Evolutionary conservation across 2,329 filamentous ascomycete genomes (phyloP).

Genomic region (Bipolaris bicolor): DNA sequence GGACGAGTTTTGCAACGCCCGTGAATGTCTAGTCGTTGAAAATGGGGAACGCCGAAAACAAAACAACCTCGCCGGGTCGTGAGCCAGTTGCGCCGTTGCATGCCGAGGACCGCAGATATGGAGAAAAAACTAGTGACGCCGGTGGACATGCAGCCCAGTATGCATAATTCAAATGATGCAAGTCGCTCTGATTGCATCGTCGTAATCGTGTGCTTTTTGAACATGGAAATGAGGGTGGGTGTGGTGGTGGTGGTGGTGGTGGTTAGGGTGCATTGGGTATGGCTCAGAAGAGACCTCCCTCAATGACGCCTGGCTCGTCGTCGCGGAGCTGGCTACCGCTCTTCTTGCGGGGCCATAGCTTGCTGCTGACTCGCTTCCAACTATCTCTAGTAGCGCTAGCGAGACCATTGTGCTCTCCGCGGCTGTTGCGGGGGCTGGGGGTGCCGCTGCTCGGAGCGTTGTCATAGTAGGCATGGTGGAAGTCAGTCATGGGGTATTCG

Average conservation of each 20-base stretch:
- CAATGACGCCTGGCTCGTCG: slow-evolving; percentile 45
- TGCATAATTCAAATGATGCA: slow-evolving; percentile 39
- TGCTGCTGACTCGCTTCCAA: slow-evolving; percentile 52
- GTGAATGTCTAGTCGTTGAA: slow-evolving; percentile 28
- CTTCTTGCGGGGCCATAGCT: slow-evolving; percentile 51
- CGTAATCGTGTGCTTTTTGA: slow-evolving; percentile 38
- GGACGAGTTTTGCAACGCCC: slow-evolving; percentile 32
- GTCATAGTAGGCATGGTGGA: slow-evolving; percentile 45
- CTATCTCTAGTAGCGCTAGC: slow-evolving; percentile 46
- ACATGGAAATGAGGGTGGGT: slow-evolving; percentile 12
- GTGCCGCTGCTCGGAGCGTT: slow-evolving; percentile 42
- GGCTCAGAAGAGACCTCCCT: slow-evolving; percentile 43
- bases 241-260: background rate
- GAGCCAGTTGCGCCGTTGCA: slow-evolving; percentile 43
- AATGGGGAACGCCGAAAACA: slow-evolving; percentile 17
- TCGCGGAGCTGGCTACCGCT: slow-evolving; percentile 46
- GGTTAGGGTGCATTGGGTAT: background rate
- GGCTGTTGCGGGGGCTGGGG: slow-evolving; percentile 47
- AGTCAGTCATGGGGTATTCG: slow-evolving; percentile 55
- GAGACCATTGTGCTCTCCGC: slow-evolving; percentile 47
- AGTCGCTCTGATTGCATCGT: slow-evolving; percentile 42
- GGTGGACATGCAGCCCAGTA: slow-evolving; percentile 42
- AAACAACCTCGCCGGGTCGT: slow-evolving; percentile 35
- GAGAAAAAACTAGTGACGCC: slow-evolving; percentile 39
- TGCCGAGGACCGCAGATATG: slow-evolving; percentile 21